phyloP scores from a whole-genome alignment of 2,329 filamentous ascomycete species.

The Exophiala alcalophila region DNA sequence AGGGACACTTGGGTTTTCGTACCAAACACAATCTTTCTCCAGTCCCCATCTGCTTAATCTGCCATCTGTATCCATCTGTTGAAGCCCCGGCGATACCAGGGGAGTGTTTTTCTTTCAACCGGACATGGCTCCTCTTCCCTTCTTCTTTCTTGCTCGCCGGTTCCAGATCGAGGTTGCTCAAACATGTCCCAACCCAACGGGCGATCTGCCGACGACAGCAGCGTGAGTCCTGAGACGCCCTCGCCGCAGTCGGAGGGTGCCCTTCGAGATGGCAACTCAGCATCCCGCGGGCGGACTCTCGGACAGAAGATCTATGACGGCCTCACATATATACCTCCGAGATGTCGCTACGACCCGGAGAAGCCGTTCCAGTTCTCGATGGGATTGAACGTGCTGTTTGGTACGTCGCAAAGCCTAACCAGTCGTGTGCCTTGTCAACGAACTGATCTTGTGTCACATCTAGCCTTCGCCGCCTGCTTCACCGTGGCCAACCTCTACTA shows the following conservation, averaged over 20 bases:
- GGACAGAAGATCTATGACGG: constrained; percentile 14
- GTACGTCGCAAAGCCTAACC: too few relatives aligned
- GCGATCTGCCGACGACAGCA: neutral
- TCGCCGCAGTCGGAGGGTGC: neutral
- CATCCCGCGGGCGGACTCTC: constrained; percentile 3
- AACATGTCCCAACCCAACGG: constrained; percentile 16
- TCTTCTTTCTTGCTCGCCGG: constrained; percentile 1
- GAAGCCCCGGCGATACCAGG: too few relatives aligned
- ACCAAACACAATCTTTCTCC: constrained; percentile 9
- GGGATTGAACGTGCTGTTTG: constrained; percentile 33
- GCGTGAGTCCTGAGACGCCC: constrained; percentile 2
- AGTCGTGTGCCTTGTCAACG: neutral
- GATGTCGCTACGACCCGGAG: constrained; percentile 33
- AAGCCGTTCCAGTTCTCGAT: constrained; percentile 32
- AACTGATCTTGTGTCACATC: constrained; percentile 28
- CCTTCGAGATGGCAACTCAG: constrained; percentile 3
- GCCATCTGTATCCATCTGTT: constrained; percentile 1
- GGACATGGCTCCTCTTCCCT: constrained; percentile 6
- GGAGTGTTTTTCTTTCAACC: too few relatives aligned
- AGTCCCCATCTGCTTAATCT: constrained; percentile 4
- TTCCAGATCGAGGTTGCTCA: constrained; percentile 3
- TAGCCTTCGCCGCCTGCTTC: constrained; percentile 51
- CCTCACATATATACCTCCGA: constrained; percentile 30
- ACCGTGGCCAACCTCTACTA: constrained; percentile 82
- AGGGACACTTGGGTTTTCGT: constrained; percentile 9